phyloP scores from a whole-genome alignment of 345 rosid genomes.

The Erysimum cheiranthoides region DNA sequence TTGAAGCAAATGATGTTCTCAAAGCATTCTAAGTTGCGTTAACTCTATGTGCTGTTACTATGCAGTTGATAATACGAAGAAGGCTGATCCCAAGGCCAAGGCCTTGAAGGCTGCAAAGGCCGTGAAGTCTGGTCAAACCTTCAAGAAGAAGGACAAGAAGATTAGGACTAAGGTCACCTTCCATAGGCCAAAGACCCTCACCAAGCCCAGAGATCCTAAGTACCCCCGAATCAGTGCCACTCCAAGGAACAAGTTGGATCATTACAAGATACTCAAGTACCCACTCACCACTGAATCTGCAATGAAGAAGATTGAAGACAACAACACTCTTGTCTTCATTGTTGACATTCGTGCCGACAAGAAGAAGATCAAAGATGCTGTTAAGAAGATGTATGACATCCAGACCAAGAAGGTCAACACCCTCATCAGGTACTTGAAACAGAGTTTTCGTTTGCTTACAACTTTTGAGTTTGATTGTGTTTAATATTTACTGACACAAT shows the following conservation, averaged over 20 bases:
- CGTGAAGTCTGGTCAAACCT: slow-evolving; percentile 76
- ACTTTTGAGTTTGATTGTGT: not conserved
- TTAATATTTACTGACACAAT: not conserved
- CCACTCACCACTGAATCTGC: slow-evolving; percentile 97
- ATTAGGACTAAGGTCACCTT: slow-evolving; percentile 87
- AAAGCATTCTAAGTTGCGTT: not conserved
- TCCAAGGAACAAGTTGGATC: slow-evolving; percentile 92
- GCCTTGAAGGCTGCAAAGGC: slow-evolving; percentile 91
- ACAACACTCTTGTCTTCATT: slow-evolving; percentile 93
- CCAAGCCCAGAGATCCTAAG: slow-evolving; percentile 79
- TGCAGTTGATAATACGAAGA: slow-evolving; percentile 59
- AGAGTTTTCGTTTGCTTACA: not conserved
- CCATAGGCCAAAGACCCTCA: slow-evolving; percentile 89
- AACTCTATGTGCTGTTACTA: not conserved
- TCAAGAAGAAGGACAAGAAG: slow-evolving; percentile 85
- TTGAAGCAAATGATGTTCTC: not conserved
- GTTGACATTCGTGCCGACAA: slow-evolving; percentile 95
- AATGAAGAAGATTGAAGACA: slow-evolving; percentile 94
- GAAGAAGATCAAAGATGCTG: slow-evolving; percentile 91
- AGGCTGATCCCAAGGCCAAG: slow-evolving; percentile 84
- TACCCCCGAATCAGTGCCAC: slow-evolving; percentile 83
- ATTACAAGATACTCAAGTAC: slow-evolving; percentile 84
- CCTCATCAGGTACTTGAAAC: slow-evolving; percentile 65
- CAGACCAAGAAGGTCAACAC: slow-evolving; percentile 96
- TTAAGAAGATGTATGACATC: slow-evolving; percentile 94